Base-by-base conservation (phyloP, 306 rosid genomes). In the Psophocarpus tetragonolobus region DNA sequence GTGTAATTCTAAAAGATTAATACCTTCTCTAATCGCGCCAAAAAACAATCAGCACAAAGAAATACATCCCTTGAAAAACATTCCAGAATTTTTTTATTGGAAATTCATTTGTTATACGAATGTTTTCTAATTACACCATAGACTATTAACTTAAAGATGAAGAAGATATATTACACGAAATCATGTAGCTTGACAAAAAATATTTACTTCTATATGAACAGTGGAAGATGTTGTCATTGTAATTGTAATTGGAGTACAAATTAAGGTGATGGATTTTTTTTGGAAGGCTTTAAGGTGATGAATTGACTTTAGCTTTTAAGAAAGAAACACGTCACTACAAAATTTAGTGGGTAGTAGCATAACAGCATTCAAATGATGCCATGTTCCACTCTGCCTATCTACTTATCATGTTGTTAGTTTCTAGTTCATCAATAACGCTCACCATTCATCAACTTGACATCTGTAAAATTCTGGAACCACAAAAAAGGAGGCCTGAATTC, bases 301-400 rank as follows among this genome's bases (percentile, higher is more conserved):
- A 33, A 24, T 36, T 67, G 57, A 3, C 20, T 8, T 47, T 63
- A 12, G 36, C 21, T 75, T 33, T 35, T 27, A 2, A 38, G 47
- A 64, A 65, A 17, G n/a, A 68, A 68, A 68, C 15, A 72, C 27
- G 8, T 50, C 68, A 51, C 67, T 83, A 48, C 71, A 75, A 60
- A 41, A 62, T 71, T 53, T 23, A 67, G 36, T 69, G 38, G 80
- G 67, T 81, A 75, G 71, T 68, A 74, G 76, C 54, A 32, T 54
- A 80, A 41, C 53, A 30, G 47, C 62, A 51, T 30, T 76, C 78
- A 68, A 77, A 81, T 72, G 88, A 81, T 84, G 89, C 75, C 41
- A 75, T 57, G 62, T 71, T 53, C 88, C 89, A 87, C 89, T 79
- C 15, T 21, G 33, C 13, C 63, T 23, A 45, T 76, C 77, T 58